These are phyloP conservation scores for Rutstroemia sp. DNA, from an alignment of 2,329 filamentous ascomycete species.

Conservation along the genomic window DNA sequence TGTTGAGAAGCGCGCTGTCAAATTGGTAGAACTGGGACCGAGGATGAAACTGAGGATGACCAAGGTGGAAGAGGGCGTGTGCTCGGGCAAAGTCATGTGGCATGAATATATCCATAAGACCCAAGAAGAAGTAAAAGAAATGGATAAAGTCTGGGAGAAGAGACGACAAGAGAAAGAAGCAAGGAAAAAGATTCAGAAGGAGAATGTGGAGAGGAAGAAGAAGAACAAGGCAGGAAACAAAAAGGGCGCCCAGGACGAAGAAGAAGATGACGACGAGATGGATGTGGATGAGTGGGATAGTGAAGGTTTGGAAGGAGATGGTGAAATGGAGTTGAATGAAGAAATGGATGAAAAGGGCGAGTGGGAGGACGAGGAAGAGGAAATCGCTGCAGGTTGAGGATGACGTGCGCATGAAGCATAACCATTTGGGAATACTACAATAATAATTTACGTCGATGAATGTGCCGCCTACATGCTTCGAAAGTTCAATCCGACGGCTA, in stretches of 20 bases:
- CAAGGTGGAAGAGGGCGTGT: slow-evolving; percentile 94
- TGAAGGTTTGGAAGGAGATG: slow-evolving; percentile 30
- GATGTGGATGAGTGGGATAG: slow-evolving; percentile 37
- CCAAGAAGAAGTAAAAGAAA: slow-evolving; percentile 63
- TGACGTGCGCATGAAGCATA: neutral
- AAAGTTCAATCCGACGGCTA: too few species aligned
- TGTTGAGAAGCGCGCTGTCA: slow-evolving; percentile 75
- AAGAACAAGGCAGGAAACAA: slow-evolving; percentile 43
- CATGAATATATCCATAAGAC: slow-evolving; percentile 90
- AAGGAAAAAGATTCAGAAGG: slow-evolving; percentile 73
- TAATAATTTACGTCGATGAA: neutral
- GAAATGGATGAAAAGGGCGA: slow-evolving; percentile 27
- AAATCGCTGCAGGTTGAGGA: slow-evolving; percentile 26
- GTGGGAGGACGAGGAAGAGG: slow-evolving; percentile 29
- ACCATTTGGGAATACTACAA: neutral
- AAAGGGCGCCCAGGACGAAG: slow-evolving; percentile 42
- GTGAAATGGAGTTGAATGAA: slow-evolving; percentile 29
- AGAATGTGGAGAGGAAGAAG: slow-evolving; percentile 83
- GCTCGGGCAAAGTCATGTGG: slow-evolving; percentile 90
- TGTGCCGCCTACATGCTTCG: neutral
- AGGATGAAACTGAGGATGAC: slow-evolving; percentile 82
- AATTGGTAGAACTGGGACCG: slow-evolving; percentile 85
- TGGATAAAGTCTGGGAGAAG: slow-evolving; percentile 79
- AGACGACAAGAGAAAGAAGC: slow-evolving; percentile 73
- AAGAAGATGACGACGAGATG: slow-evolving; percentile 42